Base-by-base conservation (phyloP, 441 rosid genomes). In the Kokia cookei region DNA sequence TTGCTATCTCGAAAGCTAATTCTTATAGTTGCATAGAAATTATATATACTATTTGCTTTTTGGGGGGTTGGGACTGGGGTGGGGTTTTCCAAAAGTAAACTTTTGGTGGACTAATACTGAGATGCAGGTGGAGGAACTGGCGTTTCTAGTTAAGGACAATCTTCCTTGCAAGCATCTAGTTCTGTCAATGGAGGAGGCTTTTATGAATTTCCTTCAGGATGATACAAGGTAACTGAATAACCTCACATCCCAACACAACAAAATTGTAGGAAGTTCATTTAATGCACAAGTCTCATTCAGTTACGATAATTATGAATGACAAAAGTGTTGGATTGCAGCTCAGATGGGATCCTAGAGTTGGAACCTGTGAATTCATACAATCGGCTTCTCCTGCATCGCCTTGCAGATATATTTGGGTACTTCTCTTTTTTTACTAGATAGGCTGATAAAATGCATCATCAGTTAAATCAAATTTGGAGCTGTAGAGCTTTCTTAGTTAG, bases 361-460 rank as follows among this genome's bases (percentile, higher is more conserved):
- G 88, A 88, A 80, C 91, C 95, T 15, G 87, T 87, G 95, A 85
- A 86, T 76, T 74, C 95, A 14, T 90, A 90, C 68, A 86, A 73
- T 57, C 91, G 95, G 27, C 93, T 87, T 74, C 91, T 90, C 47
- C 48, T 89, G 81, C 95, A 90, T 83, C 86, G 90, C 1, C 83
- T 90, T 61, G 95, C 93, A 26, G 95, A 90, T 65, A 87, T 88
- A 73, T 90, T 90, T 73, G 93, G 93, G 93, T 88, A 84, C 9
- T 67, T 74, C n/a, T 54, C 11, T 42, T 57, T 5, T 50, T 60
- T 65, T 43, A 6, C 48, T 51, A 42, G 64, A 53, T 57, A 40
- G 26, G 54, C 27, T 10, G 24, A n/a, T 19, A 0, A 3, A 45
- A n/a, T 68, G 43, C 26, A 9, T 14, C 26, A 5, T 57, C 47